These are phyloP conservation scores for Crithidia expoeki DNA, from an alignment of 208 protist species.

Conservation along the genomic window DNA sequence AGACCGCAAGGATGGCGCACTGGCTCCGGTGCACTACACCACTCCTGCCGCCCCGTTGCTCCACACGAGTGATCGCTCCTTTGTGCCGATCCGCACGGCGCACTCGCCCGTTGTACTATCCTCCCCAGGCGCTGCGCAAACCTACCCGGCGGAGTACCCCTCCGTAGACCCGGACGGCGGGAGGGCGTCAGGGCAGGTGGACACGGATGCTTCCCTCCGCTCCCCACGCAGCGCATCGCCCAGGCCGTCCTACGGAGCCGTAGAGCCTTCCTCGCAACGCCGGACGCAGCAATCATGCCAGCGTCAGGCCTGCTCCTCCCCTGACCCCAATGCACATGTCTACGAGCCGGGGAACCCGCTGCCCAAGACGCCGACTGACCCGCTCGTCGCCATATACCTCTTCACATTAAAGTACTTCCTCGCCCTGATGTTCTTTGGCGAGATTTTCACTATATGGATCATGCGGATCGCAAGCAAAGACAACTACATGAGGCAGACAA, in stretches of 20 bases:
- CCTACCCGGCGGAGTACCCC: slow-evolving; percentile 18
- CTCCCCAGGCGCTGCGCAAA: not conserved
- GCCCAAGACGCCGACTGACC: slow-evolving; percentile 66
- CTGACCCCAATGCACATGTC: not conserved
- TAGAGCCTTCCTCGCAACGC: slow-evolving; percentile 9
- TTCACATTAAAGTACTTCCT: slow-evolving; percentile 79
- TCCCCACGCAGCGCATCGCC: slow-evolving; percentile 14
- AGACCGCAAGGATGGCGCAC: slow-evolving; percentile 44
- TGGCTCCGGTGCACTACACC: slow-evolving; percentile 29
- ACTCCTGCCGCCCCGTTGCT: slow-evolving; percentile 8
- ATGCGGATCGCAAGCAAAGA: slow-evolving; percentile 55
- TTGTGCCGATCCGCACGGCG: slow-evolving; percentile 27
- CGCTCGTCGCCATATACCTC: slow-evolving; percentile 81
- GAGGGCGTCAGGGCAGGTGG: not conserved
- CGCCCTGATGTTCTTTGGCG: slow-evolving; percentile 62
- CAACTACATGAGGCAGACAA: slow-evolving; percentile 46
- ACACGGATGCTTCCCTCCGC: not conserved
- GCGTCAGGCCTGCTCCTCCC: not conserved
- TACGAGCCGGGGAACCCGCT: slow-evolving; percentile 11
- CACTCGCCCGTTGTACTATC: slow-evolving; percentile 2
- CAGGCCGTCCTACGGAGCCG: slow-evolving; percentile 28
- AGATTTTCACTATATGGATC: slow-evolving; percentile 73
- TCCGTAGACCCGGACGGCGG: not conserved
- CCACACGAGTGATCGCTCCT: slow-evolving; percentile 38
- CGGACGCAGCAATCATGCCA: not conserved